Conservation (phyloP, 345 rosid genomes). For the Bruguiera parviflora region DNA sequence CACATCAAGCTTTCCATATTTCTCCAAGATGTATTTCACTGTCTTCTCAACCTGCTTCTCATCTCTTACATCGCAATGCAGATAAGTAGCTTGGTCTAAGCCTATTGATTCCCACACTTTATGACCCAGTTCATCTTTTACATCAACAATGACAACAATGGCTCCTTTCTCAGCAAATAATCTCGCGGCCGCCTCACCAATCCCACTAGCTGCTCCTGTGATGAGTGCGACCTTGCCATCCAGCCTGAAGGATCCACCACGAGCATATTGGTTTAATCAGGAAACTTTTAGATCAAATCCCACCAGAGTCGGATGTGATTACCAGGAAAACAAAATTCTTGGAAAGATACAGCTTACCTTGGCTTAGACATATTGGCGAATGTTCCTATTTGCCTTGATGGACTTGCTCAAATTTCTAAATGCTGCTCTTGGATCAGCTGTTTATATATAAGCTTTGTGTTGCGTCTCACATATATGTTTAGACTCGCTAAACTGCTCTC, state of each 20-base stretch:
- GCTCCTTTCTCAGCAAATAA: slow-evolving; percentile 69
- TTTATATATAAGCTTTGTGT: slow-evolving; percentile 8
- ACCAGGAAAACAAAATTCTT: background rate
- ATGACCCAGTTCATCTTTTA: slow-evolving; percentile 67
- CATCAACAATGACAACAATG: slow-evolving; percentile 57
- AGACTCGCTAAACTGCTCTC: slow-evolving; percentile 13
- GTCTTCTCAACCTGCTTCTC: slow-evolving; percentile 71
- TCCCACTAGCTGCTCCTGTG: slow-evolving; percentile 91
- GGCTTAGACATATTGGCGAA: slow-evolving; percentile 36
- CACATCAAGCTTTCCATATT: slow-evolving; percentile 61
- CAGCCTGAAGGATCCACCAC: slow-evolving; percentile 38
- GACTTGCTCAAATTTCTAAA: slow-evolving; percentile 19
- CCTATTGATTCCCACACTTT: slow-evolving; percentile 43
- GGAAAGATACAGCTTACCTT: slow-evolving; percentile 24
- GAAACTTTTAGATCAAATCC: no score
- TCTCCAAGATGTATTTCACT: slow-evolving; percentile 46
- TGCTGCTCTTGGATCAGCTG: slow-evolving; percentile 32
- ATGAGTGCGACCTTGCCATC: slow-evolving; percentile 81
- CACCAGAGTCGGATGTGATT: no score
- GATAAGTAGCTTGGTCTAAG: slow-evolving; percentile 42
- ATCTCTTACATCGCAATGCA: slow-evolving; percentile 71
- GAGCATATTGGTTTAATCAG: no score
- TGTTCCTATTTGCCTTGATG: background rate
- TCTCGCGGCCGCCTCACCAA: slow-evolving; percentile 69
- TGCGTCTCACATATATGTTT: slow-evolving; percentile 2